Evolutionary conservation across 2,329 filamentous ascomycete genomes (phyloP), one percentile per base, ranked within the genome.

Genomic region (Tolypocladium tropicale): DNA sequence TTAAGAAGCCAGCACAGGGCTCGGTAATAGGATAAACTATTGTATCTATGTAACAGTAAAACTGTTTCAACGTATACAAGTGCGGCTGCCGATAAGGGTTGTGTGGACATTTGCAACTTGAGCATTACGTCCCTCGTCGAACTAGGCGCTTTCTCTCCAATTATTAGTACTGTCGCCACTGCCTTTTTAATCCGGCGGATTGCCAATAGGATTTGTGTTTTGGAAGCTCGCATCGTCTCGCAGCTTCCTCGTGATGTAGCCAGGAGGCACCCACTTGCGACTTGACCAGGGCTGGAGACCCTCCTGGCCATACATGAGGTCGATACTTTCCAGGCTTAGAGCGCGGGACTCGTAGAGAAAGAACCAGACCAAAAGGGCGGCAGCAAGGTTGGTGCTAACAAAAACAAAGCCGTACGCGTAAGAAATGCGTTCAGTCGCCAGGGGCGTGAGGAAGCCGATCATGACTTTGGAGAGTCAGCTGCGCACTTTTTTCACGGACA

Each of bases 311-410:
- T 89, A 89, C 83, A 87, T 86, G 54, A 81, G 78, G 68, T 89
- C 85, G 56, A 89, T 82, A 62, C 88, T 83, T 71, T 89, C 86
- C n/a, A 89, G 76, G 14, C 81, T 83, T 11, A 86, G 77, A 43
- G 78, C 80, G 58, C 81, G 78, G 18, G 79, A 83, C 66, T 89
- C 85, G 67, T 81, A 84, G 55, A 89, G 77, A 69, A 86, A 87
- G 73, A 89, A 85, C 74, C 82, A 89, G 30, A 88, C 81, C 23
- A 86, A 67, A 0, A 80, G 62, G 1, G 81, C 77, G 2, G 78
- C 84, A 1, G 76, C 71, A 52, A 87, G 70, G 62, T 84, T 83
- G 65, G 81, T 84, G 3, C 74, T 81, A 0, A 80, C 81, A 64
- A 88, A 87, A 52, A 88, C 79, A 62, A 85, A 87, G 6, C 85